Conservation (phyloP, 306 rosid species). For the Glycine latifolia region DNA sequence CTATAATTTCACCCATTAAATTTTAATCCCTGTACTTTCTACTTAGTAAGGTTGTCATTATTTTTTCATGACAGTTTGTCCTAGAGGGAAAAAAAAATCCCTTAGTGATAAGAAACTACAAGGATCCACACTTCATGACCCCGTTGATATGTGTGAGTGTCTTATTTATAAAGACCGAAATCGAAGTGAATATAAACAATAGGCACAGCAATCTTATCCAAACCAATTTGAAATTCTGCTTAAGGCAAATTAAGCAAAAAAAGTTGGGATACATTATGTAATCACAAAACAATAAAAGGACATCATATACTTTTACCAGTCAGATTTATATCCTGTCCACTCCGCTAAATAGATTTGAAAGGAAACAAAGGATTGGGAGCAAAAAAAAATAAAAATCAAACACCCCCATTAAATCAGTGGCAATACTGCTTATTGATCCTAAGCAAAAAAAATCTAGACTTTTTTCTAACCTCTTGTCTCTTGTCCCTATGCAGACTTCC, state of each 20-base stretch:
- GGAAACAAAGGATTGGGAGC: constrained; percentile 32
- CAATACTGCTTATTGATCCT: constrained; percentile 37
- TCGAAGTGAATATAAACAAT: too few species aligned
- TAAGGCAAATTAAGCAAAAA: neutral
- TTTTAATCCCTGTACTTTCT: constrained; percentile 7
- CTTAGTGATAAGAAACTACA: too few species aligned
- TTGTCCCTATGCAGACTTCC: constrained; percentile 36
- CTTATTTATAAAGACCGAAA: too few species aligned
- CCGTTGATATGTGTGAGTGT: too few species aligned
- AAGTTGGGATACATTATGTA: constrained; percentile 13
- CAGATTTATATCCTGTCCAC: neutral
- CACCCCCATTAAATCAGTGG: constrained; percentile 26
- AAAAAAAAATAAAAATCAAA: constrained; percentile 26
- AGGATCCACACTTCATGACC: too few species aligned
- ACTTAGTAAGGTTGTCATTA: neutral
- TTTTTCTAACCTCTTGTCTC: constrained; percentile 41
- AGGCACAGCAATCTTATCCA: neutral
- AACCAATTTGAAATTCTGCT: constrained; percentile 15
- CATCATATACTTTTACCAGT: constrained; percentile 2
- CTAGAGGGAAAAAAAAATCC: too few species aligned
- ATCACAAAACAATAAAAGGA: constrained; percentile 42
- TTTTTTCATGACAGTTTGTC: too few species aligned
- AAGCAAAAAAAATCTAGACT: constrained; percentile 34
- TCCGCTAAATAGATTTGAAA: too few species aligned
- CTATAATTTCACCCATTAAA: neutral